A percentile compares a stretch with the other conserved stretches of the same genome.
Evolutionary conservation across 2,329 filamentous ascomycete species (phyloP).

Genomic region (Emergomyces orientalis): DNA sequence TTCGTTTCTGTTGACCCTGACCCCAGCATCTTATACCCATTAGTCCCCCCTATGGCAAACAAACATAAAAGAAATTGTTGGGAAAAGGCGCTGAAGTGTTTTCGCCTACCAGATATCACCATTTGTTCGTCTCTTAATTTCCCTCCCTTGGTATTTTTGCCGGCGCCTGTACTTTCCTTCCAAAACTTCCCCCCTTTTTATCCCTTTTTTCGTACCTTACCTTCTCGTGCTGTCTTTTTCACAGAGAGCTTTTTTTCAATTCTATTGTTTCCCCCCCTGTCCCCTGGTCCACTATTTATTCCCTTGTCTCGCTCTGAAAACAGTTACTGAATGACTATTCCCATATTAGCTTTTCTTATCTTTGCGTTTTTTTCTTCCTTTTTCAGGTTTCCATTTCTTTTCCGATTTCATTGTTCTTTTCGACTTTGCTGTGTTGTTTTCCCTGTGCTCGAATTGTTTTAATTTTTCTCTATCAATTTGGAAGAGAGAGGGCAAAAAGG

Average conservation of each 20-base stretch:
- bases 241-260: not conserved
- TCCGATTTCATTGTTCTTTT: not conserved
- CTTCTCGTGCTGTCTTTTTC: conserved; percentile 7
- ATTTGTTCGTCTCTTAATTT: conserved; percentile 1
- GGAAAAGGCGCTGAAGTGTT: not conserved
- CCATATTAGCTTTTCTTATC: conserved; percentile 3
- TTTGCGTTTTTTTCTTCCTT: not conserved
- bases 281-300: conserved; percentile 1
- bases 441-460: not conserved
- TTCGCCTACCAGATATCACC: conserved; percentile 3
- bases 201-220: not conserved
- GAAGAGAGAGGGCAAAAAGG: too few relatives aligned
- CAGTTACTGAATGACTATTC: conserved; percentile 8
- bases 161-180: conserved; percentile 1
- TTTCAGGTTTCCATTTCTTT: not conserved
- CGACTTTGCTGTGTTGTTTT: not conserved
- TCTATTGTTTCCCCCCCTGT: too few relatives aligned
- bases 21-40: not conserved
- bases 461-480: not conserved
- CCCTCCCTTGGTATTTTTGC: not conserved
- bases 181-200: not conserved
- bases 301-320: conserved; percentile 5
- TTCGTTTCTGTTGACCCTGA: conserved; percentile 2
- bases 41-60: not conserved
- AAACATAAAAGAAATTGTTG: not conserved